Evolutionary conservation across 1,284 basidiomycete species (phyloP), one percentile per base, ranked within the genome.

Genomic region (Leucocoprinus gongylophorus): DNA sequence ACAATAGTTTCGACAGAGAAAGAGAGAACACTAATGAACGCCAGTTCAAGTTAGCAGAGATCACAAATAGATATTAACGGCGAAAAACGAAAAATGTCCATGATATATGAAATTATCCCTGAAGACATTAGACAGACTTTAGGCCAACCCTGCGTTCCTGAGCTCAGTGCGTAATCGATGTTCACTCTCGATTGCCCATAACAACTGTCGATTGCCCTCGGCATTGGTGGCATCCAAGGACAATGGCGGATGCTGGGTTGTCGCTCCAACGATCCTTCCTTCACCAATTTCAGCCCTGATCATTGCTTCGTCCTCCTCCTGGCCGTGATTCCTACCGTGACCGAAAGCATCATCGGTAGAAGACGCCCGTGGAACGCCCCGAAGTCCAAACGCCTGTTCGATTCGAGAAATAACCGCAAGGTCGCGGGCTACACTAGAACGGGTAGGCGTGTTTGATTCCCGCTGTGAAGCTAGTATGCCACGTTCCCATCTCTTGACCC

Each of bases 401-500:
- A 79, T 61, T n/a, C 71, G 70, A 44, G 66, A 66, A 21, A 67
- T 51, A 48, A 67, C 60, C 42, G 59, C 55, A 54, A 51, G 63
- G 44, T 54, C 61, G 55, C 53, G 61, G 49, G 57, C 60, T 57
- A 39, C 51, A 44, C 49, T 46, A 45, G 54, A 61, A 50, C 55
- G 64, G 49, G 59, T 60, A 44, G 59, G 54, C 21, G 59, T 60
- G 57, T 39, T 62, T 57, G 51, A 57, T 37, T 69, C 68, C 45
- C 69, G 69, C 52, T 75, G 72, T 2, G 81, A 78, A 7, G 76
- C 73, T 26, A 90, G 72, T 51, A 91, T 85, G 18, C 83, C 80
- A 53, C 78, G 73, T 64, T 91, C 88, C 88, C 87, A 90, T 40
- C 91, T 81, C 67, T 94, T 94, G 53, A 95, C 90, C 44, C 92